These are phyloP conservation scores for Cercospora janseana DNA, from an alignment of 2,329 filamentous ascomycete genomes.

Conservation along the genomic window DNA sequence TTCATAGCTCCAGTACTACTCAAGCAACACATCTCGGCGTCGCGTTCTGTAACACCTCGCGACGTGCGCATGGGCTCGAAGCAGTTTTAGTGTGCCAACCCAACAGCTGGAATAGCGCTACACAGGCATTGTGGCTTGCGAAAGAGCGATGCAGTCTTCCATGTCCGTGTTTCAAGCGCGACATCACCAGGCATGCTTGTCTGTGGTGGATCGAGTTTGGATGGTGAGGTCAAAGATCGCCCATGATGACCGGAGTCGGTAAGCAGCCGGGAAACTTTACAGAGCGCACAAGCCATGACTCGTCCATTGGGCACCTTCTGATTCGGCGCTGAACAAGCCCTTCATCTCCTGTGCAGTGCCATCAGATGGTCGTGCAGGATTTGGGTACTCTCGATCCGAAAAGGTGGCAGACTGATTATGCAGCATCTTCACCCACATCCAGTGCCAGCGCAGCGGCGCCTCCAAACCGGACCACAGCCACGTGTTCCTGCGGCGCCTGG, in stretches of 20 bases:
- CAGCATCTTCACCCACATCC: too few relatives aligned
- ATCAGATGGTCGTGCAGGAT: too few relatives aligned
- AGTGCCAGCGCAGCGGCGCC: too few relatives aligned
- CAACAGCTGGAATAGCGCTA: not conserved
- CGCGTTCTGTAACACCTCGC: constrained; percentile 12
- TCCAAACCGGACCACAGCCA: too few relatives aligned
- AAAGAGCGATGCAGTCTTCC: not conserved
- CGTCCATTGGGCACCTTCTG: too few relatives aligned
- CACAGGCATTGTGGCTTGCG: not conserved
- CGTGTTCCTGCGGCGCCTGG: too few relatives aligned
- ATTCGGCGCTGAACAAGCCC: too few relatives aligned
- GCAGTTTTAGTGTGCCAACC: constrained; percentile 2
- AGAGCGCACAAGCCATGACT: too few relatives aligned
- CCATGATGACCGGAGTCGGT: constrained; percentile 4
- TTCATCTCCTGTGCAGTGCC: too few relatives aligned
- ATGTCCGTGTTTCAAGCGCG: constrained; percentile 9
- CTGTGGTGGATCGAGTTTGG: not conserved
- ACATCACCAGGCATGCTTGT: constrained; percentile 5
- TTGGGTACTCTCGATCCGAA: too few relatives aligned
- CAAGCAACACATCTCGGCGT: constrained; percentile 11
- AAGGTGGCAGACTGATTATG: too few relatives aligned
- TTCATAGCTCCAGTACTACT: constrained; percentile 13
- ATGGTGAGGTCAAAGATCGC: constrained; percentile 6
- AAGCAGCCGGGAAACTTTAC: constrained; percentile 1
- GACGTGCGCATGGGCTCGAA: constrained; percentile 1